phyloP scores from a whole-genome alignment of 1,284 basidiomycete species.

The Ustilago bromivora region DNA sequence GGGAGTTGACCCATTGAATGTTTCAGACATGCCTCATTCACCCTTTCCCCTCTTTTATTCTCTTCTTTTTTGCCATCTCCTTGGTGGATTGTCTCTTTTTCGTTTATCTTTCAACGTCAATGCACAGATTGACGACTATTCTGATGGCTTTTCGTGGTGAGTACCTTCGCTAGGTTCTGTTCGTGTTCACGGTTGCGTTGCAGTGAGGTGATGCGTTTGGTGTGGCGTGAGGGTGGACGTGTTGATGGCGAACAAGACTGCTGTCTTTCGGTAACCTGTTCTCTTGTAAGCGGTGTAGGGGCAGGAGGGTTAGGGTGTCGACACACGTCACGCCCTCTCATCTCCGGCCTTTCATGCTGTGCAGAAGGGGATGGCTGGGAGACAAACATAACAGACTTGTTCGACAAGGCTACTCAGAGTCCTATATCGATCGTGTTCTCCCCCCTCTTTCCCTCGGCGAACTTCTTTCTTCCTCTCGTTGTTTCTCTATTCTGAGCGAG shows the following conservation, averaged over 20 bases:
- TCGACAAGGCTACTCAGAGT: constrained; percentile 22
- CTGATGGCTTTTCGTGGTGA: not conserved
- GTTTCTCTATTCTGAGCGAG: not conserved
- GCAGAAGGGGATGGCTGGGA: not conserved
- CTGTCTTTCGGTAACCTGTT: not conserved
- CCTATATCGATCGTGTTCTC: constrained; percentile 7
- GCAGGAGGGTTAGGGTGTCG: not conserved
- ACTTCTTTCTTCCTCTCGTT: not conserved
- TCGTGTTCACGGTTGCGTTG: not conserved
- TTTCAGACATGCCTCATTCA: constrained; percentile 28
- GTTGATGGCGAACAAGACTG: constrained; percentile 12
- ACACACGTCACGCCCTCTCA: not conserved
- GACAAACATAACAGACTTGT: constrained; percentile 1
- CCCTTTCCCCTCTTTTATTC: not conserved
- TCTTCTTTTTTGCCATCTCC: not conserved
- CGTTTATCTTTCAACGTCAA: not conserved
- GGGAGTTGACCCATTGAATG: constrained; percentile 44
- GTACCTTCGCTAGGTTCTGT: not conserved
- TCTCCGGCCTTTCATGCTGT: not conserved
- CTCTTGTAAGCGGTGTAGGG: not conserved
- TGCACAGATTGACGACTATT: not conserved
- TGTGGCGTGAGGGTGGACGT: constrained; percentile 1
- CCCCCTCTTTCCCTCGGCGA: not conserved
- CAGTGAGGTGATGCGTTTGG: not conserved
- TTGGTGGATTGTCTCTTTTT: not conserved